phyloP scores from a whole-genome alignment of 805 yeast species.

The Yamadazyma insecticola region DNA sequence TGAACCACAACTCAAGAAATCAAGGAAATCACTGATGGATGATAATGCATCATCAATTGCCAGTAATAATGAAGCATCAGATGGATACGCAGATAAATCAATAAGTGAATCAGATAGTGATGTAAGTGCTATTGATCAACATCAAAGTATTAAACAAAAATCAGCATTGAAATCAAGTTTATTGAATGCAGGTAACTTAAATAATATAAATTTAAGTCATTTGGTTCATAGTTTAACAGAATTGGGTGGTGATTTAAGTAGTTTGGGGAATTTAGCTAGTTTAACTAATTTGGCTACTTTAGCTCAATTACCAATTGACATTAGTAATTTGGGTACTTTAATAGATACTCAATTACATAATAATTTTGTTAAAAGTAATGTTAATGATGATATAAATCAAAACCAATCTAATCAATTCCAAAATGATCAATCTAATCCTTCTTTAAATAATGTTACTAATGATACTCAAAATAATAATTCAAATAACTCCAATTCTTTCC shows the following conservation, averaged over 20 bases:
- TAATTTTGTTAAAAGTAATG: slow-evolving; percentile 2
- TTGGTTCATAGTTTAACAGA: slow-evolving; percentile 37
- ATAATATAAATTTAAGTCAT: slow-evolving; percentile 39
- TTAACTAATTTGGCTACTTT: slow-evolving; percentile 37
- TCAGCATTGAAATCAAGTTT: slow-evolving; percentile 8
- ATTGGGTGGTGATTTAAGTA: slow-evolving; percentile 29
- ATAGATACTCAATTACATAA: slow-evolving; percentile 17
- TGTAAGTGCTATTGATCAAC: not conserved
- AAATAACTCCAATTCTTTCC: not conserved
- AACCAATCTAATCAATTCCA: not conserved
- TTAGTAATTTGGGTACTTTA: slow-evolving; percentile 30
- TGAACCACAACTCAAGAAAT: not conserved
- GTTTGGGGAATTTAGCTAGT: slow-evolving; percentile 34
- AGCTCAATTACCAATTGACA: slow-evolving; percentile 40
- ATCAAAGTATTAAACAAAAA: no score
- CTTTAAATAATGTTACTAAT: not conserved
- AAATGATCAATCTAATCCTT: not conserved
- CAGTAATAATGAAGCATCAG: not conserved
- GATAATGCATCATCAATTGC: not conserved
- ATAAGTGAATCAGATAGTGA: not conserved
- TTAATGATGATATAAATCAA: not conserved
- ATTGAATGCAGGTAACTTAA: slow-evolving; percentile 35
- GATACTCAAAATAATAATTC: not conserved
- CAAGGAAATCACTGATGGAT: no score
- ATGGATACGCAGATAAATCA: not conserved